phyloP scores from a whole-genome alignment of 805 yeast species.

The Yamadazyma phyllophila region DNA sequence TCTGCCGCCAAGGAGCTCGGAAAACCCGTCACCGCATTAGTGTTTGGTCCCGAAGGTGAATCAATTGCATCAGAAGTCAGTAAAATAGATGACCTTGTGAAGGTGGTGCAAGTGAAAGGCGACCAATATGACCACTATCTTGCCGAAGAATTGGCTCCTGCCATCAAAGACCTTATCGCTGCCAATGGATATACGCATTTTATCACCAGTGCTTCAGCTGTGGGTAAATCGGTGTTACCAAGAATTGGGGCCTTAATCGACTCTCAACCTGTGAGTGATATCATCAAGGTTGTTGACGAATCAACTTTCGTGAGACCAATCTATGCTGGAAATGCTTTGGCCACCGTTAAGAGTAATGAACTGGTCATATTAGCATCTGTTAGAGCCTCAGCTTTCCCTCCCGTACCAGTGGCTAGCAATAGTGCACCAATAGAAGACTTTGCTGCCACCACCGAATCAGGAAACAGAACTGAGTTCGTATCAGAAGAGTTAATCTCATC shows the following conservation, averaged over 20 bases:
- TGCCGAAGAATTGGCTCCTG: constrained; percentile 81
- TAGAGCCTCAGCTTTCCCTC: constrained; percentile 75
- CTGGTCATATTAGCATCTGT: constrained; percentile 67
- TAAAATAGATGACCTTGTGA: constrained; percentile 51
- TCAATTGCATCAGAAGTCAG: constrained; percentile 44
- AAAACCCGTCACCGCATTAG: constrained; percentile 74
- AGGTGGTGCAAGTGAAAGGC: constrained; percentile 58
- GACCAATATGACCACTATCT: constrained; percentile 62
- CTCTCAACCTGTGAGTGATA: constrained; percentile 84
- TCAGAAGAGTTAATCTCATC: constrained; percentile 71
- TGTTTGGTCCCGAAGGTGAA: constrained; percentile 65
- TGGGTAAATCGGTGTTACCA: constrained; percentile 84
- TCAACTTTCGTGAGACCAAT: constrained; percentile 88
- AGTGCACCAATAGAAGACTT: constrained; percentile 51
- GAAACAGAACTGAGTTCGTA: constrained; percentile 57
- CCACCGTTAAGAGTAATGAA: constrained; percentile 75
- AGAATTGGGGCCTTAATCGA: constrained; percentile 83
- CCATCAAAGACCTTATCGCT: constrained; percentile 47
- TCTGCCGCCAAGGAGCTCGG: constrained; percentile 77
- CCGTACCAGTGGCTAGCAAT: constrained; percentile 30
- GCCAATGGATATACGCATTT: constrained; percentile 59
- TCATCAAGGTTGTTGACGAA: constrained; percentile 61
- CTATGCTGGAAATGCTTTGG: constrained; percentile 91
- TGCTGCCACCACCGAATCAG: constrained; percentile 33
- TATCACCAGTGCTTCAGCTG: constrained; percentile 77